A percentile compares a stretch with the other conserved stretches of the same genome.
Evolutionary conservation across 23 red algal species (phyloP).

Genomic region (Gracilaria gracilis): DNA sequence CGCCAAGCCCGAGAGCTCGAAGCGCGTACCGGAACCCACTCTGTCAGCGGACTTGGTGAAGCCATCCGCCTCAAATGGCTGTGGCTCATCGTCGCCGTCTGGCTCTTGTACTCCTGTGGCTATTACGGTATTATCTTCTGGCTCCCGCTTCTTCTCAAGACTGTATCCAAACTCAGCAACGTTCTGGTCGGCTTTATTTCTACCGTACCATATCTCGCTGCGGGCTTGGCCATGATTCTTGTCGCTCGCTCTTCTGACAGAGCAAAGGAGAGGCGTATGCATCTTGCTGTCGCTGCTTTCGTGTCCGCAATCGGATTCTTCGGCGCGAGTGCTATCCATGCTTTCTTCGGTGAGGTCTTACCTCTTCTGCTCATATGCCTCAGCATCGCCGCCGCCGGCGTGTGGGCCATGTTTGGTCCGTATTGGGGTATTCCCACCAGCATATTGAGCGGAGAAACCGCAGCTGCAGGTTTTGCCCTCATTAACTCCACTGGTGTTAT

Average conservation of each 20-base stretch:
- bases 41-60: conserved; percentile 46
- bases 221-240: conserved; percentile 52
- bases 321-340: conserved; percentile 48
- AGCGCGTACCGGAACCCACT: conserved; percentile 38
- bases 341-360: conserved; percentile 47
- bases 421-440: conserved; percentile 74
- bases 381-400: conserved; percentile 61
- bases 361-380: conserved; percentile 46
- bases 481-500: conserved; percentile 78
- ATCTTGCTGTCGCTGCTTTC: conserved; percentile 63
- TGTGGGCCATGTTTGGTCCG: conserved; percentile 74
- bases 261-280: conserved; percentile 56
- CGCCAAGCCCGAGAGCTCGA: conserved; percentile 60
- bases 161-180: conserved; percentile 57
- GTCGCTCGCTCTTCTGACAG: conserved; percentile 71
- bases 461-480: conserved; percentile 64
- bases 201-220: conserved; percentile 54
- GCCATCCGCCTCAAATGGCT: conserved; percentile 67
- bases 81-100: conserved; percentile 68
- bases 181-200: conserved; percentile 65
- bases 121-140: conserved; percentile 80
- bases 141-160: conserved; percentile 73
- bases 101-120: conserved; percentile 67
- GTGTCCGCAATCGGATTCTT: conserved; percentile 64
- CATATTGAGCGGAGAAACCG: conserved; percentile 65